Base-by-base conservation (phyloP, 768 basidiomycete genomes). In the Boletus sp. region DNA sequence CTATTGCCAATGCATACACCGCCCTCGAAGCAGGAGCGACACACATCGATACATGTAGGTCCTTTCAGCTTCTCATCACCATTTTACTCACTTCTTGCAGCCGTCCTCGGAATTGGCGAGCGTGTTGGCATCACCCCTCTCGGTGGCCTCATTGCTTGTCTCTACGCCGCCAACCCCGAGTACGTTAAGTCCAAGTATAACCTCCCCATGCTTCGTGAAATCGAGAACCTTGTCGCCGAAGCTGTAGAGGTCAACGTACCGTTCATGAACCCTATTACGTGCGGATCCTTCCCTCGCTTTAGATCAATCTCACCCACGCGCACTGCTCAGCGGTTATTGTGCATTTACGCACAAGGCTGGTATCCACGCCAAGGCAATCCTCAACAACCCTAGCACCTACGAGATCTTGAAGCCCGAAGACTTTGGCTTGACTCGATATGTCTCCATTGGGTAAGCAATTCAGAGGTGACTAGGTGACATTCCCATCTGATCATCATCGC, bases 331-430 rank as follows among this genome's bases (percentile, higher is more conserved):
- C 54, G 97, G 97, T 15, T 99, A 98, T 77, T 98, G 97, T 71
- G 97, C 97, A 4, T 99, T 99, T 80, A 99, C 97, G 29, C 97
- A 98, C 87, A 98, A 99, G 87, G 97, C 97, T 20, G 97, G 97
- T 71, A 99, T 99, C 62, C 97, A 99, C 75, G 97, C 97, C 77
- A 99, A 99, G 83, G 97, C 97, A 39, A 99, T 99, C 75, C 85
- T 95, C 61, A 97, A 98, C 79, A 99, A 99, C 82, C 97, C 97
- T 2, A 92, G 90, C 67, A 99, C 97, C 10, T 99, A 98, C 75
- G 96, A 99, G 77, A 98, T 98, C 73, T 84, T 97, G 74, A 98
- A 94, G 85, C 97, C 97, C 15, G 93, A 96, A 74, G 97, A 99
- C 77, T 99, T 99, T 68, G 97, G 97, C 66, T 83, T 99, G 69